Evolutionary conservation across 208 protist genomes (phyloP), one percentile per base, ranked within the genome.

Genomic region (Acanthamoeba royreba): DNA sequence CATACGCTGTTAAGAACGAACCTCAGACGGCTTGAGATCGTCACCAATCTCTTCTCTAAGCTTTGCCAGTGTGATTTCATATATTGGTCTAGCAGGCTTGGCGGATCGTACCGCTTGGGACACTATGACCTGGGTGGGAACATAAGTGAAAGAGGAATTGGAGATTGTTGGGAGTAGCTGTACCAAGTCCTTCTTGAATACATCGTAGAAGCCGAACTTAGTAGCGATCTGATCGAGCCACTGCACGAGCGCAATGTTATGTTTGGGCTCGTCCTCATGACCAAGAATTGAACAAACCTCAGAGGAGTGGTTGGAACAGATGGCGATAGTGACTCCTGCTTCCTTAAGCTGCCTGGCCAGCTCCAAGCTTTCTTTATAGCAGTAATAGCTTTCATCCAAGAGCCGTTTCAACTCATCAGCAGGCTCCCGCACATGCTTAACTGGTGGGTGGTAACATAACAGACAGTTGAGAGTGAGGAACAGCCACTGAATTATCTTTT

Each of bases 101-200:
- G 85, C 85, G 7, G 38, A 91, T 38, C 53, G 15, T 52, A 91
- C 85, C 0, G 31, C 45, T n/a, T 91, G 85, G 4, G 85, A 91
- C 5, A 91, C 85, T 33, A 91, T 69, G 49, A 91, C 49, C 83
- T 90, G 83, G 19, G 11, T n/a, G n/a, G n/a, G n/a, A n/a, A 28
- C 4, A 28, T 15, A 11, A 90, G 17, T 11, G 45, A 0, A 35
- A 63, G 49, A 28, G n/a, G 42, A 0, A 72, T 4, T 28, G 53
- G 15, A n/a, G n/a, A n/a, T n/a, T n/a, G n/a, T n/a, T n/a, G n/a
- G n/a, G n/a, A n/a, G n/a, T n/a, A 69, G 28, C n/a, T 38, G 45
- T 25, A 90, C 85, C 85, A 91, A n/a, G 28, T 91, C 85, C 31
- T 69, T 91, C 4, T 58, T 35, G 53, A 91, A 91, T n/a, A 91